A percentile compares a stretch with the other conserved stretches of the same genome.
Evolutionary conservation across 2,329 filamentous ascomycete genomes (phyloP).

Genomic region (Trichoderma asperellum): DNA sequence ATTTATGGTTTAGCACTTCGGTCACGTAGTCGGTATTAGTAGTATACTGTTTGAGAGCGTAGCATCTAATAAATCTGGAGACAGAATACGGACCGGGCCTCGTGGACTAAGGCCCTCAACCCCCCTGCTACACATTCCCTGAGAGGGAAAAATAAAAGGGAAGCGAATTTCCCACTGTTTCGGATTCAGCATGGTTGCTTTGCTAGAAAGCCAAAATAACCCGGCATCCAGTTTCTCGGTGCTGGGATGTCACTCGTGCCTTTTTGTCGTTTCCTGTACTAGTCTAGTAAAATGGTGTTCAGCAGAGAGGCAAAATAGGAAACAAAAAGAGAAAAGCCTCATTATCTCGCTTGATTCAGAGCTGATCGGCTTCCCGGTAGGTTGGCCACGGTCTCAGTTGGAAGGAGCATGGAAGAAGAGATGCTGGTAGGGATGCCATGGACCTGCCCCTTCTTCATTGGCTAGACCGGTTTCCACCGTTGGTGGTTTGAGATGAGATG

Average conservation of each 20-base stretch:
- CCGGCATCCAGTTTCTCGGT: constrained; percentile 15
- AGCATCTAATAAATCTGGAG: not conserved
- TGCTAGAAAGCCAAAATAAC: not conserved
- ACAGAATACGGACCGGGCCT: not conserved
- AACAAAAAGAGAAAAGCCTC: not conserved
- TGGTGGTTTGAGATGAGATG: constrained; percentile 7
- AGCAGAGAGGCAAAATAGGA: not conserved
- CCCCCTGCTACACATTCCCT: not conserved
- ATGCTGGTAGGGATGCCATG: not conserved
- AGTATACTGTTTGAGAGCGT: not conserved
- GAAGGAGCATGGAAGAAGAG: not conserved
- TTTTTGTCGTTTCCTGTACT: not conserved
- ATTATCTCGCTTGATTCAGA: constrained; percentile 18
- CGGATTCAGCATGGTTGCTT: constrained; percentile 21
- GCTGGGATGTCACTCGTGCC: not conserved
- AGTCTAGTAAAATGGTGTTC: not conserved
- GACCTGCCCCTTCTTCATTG: not conserved
- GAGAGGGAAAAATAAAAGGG: not conserved
- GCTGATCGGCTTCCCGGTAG: constrained; percentile 15
- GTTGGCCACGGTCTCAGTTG: not conserved
- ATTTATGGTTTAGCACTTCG: not conserved
- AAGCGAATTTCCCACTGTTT: constrained; percentile 24
- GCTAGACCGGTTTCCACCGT: not conserved
- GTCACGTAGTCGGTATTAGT: not conserved
- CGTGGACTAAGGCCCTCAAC: not conserved